phyloP scores from a whole-genome alignment of 148 eudicot species.

The Camellia granthamiana region DNA sequence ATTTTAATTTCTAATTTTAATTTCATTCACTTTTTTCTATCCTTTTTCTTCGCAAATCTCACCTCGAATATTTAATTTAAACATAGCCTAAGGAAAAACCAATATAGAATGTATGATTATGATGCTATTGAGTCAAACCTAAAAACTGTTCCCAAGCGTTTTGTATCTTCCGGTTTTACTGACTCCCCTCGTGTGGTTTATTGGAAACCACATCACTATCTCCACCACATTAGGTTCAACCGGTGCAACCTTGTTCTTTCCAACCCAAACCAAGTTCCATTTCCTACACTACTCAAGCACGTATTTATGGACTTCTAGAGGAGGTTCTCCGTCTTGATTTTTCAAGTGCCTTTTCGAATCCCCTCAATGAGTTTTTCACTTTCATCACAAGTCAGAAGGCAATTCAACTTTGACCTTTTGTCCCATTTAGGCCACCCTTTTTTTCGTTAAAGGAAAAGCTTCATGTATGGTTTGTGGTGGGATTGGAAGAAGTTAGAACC shows the following conservation, averaged over 20 bases:
- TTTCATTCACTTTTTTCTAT: too few relatives aligned
- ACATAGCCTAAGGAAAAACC: not conserved
- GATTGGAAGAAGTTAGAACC: conserved; percentile 61
- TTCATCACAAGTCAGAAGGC: conserved; percentile 63
- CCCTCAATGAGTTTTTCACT: conserved; percentile 68
- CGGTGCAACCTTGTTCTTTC: conserved; percentile 79
- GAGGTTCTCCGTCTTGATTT: conserved; percentile 48
- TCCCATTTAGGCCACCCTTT: conserved; percentile 91
- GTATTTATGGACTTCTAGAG: conserved; percentile 40
- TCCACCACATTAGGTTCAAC: conserved; percentile 87
- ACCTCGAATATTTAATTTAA: too few relatives aligned
- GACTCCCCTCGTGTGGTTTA: conserved; percentile 79
- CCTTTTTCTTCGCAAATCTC: too few relatives aligned
- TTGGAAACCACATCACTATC: conserved; percentile 70
- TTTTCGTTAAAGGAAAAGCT: conserved; percentile 53
- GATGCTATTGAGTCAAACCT: conserved; percentile 37
- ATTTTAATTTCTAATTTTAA: too few relatives aligned
- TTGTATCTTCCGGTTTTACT: conserved; percentile 68
- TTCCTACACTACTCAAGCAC: conserved; percentile 55
- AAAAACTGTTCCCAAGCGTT: conserved; percentile 79
- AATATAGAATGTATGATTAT: not conserved
- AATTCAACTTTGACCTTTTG: conserved; percentile 54
- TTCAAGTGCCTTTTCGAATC: conserved; percentile 52
- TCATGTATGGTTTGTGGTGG: conserved; percentile 62
- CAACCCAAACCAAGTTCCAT: conserved; percentile 89